phyloP scores from a whole-genome alignment of 1,284 basidiomycete genomes.

The Puccinia horiana region DNA sequence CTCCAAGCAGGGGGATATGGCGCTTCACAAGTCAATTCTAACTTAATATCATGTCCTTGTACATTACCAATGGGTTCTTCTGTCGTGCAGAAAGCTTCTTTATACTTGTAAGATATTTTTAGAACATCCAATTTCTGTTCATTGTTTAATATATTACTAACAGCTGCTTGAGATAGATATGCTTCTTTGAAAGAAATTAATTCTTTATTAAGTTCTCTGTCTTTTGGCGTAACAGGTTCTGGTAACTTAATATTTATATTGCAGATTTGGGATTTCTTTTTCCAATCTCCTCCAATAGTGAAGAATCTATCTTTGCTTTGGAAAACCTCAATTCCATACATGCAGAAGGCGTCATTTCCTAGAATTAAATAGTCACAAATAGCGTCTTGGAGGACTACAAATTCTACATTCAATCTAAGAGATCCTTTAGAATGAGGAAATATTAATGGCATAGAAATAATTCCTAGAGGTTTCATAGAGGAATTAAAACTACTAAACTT shows the following conservation, averaged over 20 bases:
- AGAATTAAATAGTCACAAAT: constrained; percentile 6
- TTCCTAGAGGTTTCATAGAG: constrained; percentile 3
- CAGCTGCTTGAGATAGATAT: background rate
- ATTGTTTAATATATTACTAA: background rate
- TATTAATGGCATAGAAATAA: background rate
- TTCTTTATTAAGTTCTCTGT: background rate
- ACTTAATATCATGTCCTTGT: background rate
- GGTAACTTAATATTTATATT: background rate
- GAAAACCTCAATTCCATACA: constrained; percentile 24
- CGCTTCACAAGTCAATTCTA: background rate
- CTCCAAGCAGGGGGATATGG: background rate
- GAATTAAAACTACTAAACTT: constrained; percentile 12
- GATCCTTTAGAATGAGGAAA: constrained; percentile 23
- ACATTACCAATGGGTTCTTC: background rate
- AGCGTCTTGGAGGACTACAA: constrained; percentile 12
- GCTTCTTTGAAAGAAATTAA: background rate
- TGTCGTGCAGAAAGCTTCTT: background rate
- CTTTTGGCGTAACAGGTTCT: background rate
- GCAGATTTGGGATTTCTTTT: constrained; percentile 9
- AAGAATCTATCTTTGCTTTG: constrained; percentile 16
- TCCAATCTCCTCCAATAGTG: constrained; percentile 21
- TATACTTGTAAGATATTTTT: background rate
- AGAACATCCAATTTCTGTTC: background rate
- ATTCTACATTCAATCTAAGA: background rate
- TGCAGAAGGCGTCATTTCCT: constrained; percentile 8